Percentiles rank a stretch among this genome's conserved stretches.
Evolutionary conservation across 202 grass and related monocot species (phyloP).

Genomic region (Panicum hallii): DNA sequence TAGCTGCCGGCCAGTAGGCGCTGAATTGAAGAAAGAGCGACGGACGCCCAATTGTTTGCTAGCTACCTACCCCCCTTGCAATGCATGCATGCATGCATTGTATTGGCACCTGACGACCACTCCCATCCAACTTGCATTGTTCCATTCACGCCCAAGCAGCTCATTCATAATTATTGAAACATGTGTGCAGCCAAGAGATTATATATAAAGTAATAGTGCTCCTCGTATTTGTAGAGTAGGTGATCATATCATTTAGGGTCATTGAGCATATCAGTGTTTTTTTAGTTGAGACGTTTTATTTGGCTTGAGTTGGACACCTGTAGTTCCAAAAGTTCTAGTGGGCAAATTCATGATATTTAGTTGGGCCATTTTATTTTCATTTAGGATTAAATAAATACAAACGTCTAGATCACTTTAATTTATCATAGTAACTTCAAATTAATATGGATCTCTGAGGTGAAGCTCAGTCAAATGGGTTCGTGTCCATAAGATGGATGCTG

Average conservation of each 20-base stretch:
- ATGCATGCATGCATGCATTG: conserved; percentile 25
- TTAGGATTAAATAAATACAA: too few relatives aligned
- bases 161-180: neutral
- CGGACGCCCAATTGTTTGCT: conserved; percentile 13
- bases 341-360: too few relatives aligned
- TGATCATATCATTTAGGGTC: neutral
- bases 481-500: neutral
- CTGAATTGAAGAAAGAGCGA: conserved; percentile 28
- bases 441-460: neutral
- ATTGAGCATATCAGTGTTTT: too few relatives aligned
- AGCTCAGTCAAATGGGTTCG: neutral
- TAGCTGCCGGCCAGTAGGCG: conserved; percentile 4
- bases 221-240: neutral
- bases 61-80: neutral
- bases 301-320: too few relatives aligned
- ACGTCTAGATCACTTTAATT: too few relatives aligned
- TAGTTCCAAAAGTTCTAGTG: too few relatives aligned
- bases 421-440: too few relatives aligned
- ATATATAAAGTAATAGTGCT: too few relatives aligned
- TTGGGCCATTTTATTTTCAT: too few relatives aligned
- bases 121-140: neutral
- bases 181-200: neutral
- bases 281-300: too few relatives aligned
- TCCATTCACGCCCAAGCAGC: neutral
- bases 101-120: neutral